phyloP scores from a whole-genome alignment of 2,329 filamentous ascomycete species.

The Pseudogymnoascus sp. region DNA sequence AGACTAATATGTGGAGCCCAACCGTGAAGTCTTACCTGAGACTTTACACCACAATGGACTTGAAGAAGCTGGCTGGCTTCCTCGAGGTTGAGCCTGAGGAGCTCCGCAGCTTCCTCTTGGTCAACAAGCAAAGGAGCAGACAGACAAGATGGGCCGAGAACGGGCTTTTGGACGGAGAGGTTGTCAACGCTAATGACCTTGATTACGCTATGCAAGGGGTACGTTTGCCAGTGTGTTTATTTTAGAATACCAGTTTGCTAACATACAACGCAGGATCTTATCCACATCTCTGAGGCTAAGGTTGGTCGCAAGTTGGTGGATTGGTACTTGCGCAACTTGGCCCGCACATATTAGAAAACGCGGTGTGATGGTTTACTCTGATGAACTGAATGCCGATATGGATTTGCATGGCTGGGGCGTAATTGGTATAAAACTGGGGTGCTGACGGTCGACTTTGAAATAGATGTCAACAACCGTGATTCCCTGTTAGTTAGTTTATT shows the following conservation, averaged over 20 bases:
- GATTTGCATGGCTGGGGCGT: conserved; percentile 11
- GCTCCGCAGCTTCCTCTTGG: conserved; percentile 84
- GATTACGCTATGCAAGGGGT: conserved; percentile 95
- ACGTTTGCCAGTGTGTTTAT: conserved; percentile 38
- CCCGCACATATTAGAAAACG: conserved; percentile 72
- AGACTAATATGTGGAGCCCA: conserved; percentile 97
- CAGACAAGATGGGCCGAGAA: conserved; percentile 92
- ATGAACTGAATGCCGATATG: conserved; percentile 9
- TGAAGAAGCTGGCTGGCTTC: conserved; percentile 97
- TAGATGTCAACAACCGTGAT: conserved; percentile 7
- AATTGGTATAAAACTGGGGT: conserved; percentile 10
- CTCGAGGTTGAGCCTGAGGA: conserved; percentile 95
- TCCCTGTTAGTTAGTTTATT: conserved; percentile 10
- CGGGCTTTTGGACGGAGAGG: conserved; percentile 83
- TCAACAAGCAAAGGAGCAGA: conserved; percentile 98
- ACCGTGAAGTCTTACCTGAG: conserved; percentile 98
- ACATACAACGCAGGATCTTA: conserved; percentile 62
- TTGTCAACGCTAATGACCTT: conserved; percentile 87
- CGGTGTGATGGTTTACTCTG: conserved; percentile 4
- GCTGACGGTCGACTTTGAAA: conserved; percentile 10
- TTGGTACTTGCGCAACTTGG: conserved; percentile 97
- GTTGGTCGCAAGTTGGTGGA: conserved; percentile 94
- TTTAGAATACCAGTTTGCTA: conserved; percentile 16
- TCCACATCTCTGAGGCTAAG: conserved; percentile 98
- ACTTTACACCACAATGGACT: conserved; percentile 98